Conservation (phyloP, 805 yeast genomes). For the Candida bentonensis region DNA sequence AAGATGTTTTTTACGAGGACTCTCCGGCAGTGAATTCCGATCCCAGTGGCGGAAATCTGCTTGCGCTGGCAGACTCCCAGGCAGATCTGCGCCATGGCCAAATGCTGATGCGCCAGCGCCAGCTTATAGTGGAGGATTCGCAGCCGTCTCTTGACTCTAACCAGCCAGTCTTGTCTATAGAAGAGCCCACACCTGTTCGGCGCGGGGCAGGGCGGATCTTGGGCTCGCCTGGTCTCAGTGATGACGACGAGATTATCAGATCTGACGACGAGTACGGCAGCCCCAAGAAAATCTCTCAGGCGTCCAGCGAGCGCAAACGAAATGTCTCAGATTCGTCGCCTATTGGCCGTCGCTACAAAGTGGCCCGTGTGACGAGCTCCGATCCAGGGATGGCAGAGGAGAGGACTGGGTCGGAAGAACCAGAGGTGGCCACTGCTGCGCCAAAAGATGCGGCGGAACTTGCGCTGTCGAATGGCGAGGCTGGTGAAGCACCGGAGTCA, state of each 20-base stretch:
- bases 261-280: neutral
- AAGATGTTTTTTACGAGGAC: neutral
- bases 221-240: neutral
- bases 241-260: neutral
- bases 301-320: too few species aligned
- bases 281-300: too few species aligned
- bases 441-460: too few species aligned
- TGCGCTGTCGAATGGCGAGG: too few species aligned
- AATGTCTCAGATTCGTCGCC: neutral
- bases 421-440: too few species aligned
- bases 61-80: neutral
- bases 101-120: neutral
- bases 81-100: neutral
- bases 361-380: neutral
- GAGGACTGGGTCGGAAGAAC: too few species aligned
- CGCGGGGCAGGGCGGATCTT: neutral
- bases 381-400: too few species aligned
- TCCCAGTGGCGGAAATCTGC: neutral
- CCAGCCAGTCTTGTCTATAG: neutral
- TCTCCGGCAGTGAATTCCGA: neutral
- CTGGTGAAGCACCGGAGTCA: too few species aligned
- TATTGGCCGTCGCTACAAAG: neutral
- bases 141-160: neutral
- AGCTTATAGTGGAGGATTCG: neutral
- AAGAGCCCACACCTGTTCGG: neutral